phyloP scores from a whole-genome alignment of 75 land plant species.

The Chamaecyparis obtusa region DNA sequence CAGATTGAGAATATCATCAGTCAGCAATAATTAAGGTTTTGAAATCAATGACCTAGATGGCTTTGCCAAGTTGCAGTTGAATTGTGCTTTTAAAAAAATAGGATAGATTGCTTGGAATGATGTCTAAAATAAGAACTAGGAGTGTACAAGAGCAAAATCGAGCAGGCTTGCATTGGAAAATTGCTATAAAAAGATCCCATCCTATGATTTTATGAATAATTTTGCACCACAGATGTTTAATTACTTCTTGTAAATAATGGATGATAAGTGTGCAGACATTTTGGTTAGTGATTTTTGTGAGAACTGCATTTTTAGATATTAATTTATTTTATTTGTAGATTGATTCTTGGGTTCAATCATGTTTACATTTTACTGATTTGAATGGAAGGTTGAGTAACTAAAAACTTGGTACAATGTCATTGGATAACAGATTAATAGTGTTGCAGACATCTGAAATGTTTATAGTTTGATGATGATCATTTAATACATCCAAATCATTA shows the following conservation, averaged over 20 bases:
- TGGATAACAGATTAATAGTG: not conserved
- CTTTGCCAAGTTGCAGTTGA: not conserved
- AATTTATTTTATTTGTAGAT: not conserved
- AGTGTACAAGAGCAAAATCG: not conserved
- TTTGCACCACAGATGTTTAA: not conserved
- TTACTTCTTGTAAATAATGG: not conserved
- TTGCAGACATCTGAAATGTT: not conserved
- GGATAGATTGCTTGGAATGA: not conserved
- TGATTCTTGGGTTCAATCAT: not conserved
- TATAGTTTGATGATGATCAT: not conserved
- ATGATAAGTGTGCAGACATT: not conserved
- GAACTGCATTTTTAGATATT: not conserved
- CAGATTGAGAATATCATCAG: not conserved
- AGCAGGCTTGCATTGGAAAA: not conserved
- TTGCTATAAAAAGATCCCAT: not conserved
- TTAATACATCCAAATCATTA: not conserved
- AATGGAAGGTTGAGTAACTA: not conserved
- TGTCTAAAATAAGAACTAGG: not conserved
- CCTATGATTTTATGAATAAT: not conserved
- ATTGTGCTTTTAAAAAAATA: not conserved
- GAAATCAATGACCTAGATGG: not conserved
- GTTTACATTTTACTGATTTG: not conserved
- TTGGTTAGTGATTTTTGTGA: not conserved
- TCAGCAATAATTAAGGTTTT: not conserved
- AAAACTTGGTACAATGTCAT: not conserved